Conservation (phyloP, 23 red algal genomes). For the Rhodosorus marinus region DNA sequence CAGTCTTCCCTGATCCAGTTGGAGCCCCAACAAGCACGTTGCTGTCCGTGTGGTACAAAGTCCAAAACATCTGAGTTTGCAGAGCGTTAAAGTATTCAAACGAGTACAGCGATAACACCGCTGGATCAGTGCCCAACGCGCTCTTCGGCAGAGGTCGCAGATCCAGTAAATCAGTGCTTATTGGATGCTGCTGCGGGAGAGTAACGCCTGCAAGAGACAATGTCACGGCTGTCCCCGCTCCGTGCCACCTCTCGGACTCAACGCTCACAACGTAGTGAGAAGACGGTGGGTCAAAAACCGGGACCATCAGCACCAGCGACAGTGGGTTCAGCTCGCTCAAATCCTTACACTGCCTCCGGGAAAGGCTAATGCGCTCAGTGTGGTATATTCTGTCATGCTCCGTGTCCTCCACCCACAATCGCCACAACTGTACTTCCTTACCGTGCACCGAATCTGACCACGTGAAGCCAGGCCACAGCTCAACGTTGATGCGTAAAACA, state of each 20-base stretch:
- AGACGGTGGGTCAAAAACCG: slow-evolving; percentile 13
- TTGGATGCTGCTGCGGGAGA: not conserved
- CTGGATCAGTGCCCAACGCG: not conserved
- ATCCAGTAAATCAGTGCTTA: slow-evolving; percentile 9
- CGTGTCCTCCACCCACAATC: slow-evolving; percentile 50
- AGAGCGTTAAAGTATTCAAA: slow-evolving; percentile 32
- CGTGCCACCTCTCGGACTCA: slow-evolving; percentile 13
- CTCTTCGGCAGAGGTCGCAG: slow-evolving; percentile 6
- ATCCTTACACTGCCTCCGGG: slow-evolving; percentile 1
- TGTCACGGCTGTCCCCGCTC: not conserved
- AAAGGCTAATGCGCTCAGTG: slow-evolving; percentile 37
- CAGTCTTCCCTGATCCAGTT: slow-evolving; percentile 27
- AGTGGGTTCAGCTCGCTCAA: slow-evolving; percentile 7
- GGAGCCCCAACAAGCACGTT: slow-evolving; percentile 55
- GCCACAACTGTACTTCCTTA: slow-evolving; percentile 36
- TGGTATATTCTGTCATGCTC: slow-evolving; percentile 39
- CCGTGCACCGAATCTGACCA: slow-evolving; percentile 34
- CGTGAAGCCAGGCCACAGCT: slow-evolving; percentile 36
- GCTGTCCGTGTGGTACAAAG: slow-evolving; percentile 43
- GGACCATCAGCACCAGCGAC: slow-evolving; percentile 10
- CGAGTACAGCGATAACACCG: slow-evolving; percentile 4
- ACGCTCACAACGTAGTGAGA: slow-evolving; percentile 28
- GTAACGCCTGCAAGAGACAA: not conserved
- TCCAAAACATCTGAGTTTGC: slow-evolving; percentile 73
- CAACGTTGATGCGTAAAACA: slow-evolving; percentile 33